These are phyloP conservation scores for Gnomoniopsis smithogilvyi DNA, from an alignment of 2,329 filamentous ascomycete species.

Conservation along the genomic window DNA sequence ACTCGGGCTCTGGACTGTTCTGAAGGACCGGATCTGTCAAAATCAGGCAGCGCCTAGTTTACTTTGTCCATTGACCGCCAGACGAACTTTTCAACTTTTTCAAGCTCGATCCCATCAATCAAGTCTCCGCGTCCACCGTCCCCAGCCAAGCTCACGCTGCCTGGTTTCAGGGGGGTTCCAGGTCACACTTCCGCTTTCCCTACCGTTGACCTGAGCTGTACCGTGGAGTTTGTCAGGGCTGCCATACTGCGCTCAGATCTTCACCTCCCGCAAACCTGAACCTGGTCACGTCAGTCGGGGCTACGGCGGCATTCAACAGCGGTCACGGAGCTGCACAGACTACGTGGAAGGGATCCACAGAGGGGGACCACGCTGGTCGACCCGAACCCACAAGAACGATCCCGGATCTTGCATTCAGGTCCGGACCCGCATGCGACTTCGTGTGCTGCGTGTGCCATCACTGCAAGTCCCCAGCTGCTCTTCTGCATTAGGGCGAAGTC, in stretches of 20 bases:
- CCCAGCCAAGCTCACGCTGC: not conserved
- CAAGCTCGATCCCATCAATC: not conserved
- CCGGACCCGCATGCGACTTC: slow-evolving; percentile 4
- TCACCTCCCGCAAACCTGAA: slow-evolving; percentile 9
- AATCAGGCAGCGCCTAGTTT: not conserved
- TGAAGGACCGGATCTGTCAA: not conserved
- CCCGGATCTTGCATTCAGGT: slow-evolving; percentile 10
- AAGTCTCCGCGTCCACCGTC: not conserved
- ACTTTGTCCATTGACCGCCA: not conserved
- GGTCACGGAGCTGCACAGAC: slow-evolving; percentile 13
- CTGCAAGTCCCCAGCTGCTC: slow-evolving; percentile 8
- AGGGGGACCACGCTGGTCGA: slow-evolving; percentile 6
- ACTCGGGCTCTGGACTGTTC: not conserved
- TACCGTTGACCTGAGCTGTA: not conserved
- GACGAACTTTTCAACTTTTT: not conserved
- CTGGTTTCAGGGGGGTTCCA: not conserved
- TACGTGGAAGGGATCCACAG: slow-evolving; percentile 12
- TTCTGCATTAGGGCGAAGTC: slow-evolving; percentile 2
- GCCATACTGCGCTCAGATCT: not conserved
- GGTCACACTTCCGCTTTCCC: not conserved
- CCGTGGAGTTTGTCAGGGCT: not conserved
- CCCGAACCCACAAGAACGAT: slow-evolving; percentile 12
- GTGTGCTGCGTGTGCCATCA: not conserved
- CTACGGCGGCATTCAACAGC: slow-evolving; percentile 4
- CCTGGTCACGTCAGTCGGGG: not conserved